Evolutionary conservation across 352 stramenopile genomes (phyloP), one percentile per base, ranked within the genome.

Genomic region (Phytopythium helicoides): DNA sequence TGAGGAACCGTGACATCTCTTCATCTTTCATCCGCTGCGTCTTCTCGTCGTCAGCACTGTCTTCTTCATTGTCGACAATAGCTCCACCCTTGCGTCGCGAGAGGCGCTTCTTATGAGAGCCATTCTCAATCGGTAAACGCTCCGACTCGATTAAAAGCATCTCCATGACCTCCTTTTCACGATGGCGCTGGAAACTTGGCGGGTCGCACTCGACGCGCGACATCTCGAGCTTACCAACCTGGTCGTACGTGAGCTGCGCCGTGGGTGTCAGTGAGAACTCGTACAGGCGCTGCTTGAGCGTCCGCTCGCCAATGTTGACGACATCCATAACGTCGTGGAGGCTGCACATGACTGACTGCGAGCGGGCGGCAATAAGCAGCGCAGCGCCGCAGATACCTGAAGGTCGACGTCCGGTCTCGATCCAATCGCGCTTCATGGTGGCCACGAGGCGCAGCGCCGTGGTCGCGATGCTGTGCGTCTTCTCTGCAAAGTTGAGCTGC

Each of bases 401-500:
- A 0, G 97, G 97, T 3, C 97, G 78, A 15, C 97, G 87, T 15
- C 97, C 97, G 3, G 93, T 97, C 40, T 98, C 92, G 54, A 99
- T 99, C 97, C 97, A 99, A 79, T 99, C 97, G 58, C 97, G 87
- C 75, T 99, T 98, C 96, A 99, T 99, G 18, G 94, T 89, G 15
- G 87, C 94, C 6, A 99, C 95, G 15, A 99, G 67, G 19, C 96
- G 92, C 16, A 99, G 71, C 23, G 96, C 94, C 14, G 96, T 99
- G 23, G 97, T 94, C 6, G 94, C 86, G 21, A 99, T 98, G 45
- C 78, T 88, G 60, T 97, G 86, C 26, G 85, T 94, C 63, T 93
- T 93, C 22, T 96, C 87, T 19, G 96, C 96, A 36, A 99, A 94
- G 52, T 99, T 97, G 39, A 99, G 84, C 78, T 99, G 95, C 50